Percentiles rank a stretch among this genome's conserved stretches.
Evolutionary conservation across 495 filamentous ascomycete genomes (phyloP).

Genomic region (Bathelium albidoporum): DNA sequence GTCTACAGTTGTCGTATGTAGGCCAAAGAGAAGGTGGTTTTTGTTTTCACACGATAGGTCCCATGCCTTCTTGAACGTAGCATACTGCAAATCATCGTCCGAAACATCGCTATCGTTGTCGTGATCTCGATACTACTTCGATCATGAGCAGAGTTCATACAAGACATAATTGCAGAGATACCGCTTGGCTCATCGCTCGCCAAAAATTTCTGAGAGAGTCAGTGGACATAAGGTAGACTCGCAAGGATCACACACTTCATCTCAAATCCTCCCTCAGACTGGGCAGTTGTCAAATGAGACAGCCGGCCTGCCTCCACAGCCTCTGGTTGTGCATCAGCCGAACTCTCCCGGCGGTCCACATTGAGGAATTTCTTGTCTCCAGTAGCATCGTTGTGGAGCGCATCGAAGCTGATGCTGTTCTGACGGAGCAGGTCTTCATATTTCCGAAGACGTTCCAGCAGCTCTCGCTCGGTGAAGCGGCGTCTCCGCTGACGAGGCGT

Average conservation of each 20-base stretch:
- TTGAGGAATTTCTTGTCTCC: constrained; percentile 15
- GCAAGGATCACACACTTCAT: constrained; percentile 32
- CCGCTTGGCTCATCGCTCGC: constrained; percentile 40
- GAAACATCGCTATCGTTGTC: not conserved
- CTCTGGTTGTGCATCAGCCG: not conserved
- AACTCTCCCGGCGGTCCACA: too few relatives aligned
- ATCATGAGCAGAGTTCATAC: constrained; percentile 14
- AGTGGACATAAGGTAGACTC: constrained; percentile 5
- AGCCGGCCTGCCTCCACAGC: constrained; percentile 8
- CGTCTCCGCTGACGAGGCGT: constrained; percentile 37
- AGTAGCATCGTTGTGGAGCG: constrained; percentile 33
- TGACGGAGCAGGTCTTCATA: constrained; percentile 45
- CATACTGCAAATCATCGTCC: constrained; percentile 27
- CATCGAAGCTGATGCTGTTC: constrained; percentile 43
- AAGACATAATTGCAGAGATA: constrained; percentile 23
- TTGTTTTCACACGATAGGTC: constrained; percentile 30
- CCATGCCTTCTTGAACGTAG: constrained; percentile 35
- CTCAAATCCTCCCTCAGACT: constrained; percentile 29
- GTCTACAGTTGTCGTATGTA: constrained; percentile 30
- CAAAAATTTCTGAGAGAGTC: constrained; percentile 35
- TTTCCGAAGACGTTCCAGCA: constrained; percentile 41
- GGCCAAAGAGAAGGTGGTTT: constrained; percentile 43
- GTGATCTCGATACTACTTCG: not conserved
- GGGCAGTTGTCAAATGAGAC: constrained; percentile 20
- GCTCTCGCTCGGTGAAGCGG: constrained; percentile 44